phyloP scores from a whole-genome alignment of 331 rosid genomes.

The Dryas integrifolia region DNA sequence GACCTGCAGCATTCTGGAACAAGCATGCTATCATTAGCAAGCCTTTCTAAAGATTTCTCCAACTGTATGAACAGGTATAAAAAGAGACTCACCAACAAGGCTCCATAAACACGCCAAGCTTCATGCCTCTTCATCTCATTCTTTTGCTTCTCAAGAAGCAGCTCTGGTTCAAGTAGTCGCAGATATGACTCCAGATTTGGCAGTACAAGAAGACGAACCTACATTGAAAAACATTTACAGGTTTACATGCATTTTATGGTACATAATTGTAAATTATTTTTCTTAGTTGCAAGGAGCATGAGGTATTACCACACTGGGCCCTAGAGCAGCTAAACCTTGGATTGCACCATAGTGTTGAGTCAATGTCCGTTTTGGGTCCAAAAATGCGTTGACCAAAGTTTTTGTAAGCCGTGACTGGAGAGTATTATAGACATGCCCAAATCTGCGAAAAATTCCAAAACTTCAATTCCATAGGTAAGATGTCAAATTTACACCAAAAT shows the following conservation, averaged over 20 bases:
- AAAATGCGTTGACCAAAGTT: conserved; percentile 81
- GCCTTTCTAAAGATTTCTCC: neutral
- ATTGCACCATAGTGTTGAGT: conserved; percentile 96
- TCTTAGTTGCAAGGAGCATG: conserved; percentile 15
- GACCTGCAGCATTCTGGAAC: conserved; percentile 39
- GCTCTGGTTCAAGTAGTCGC: conserved; percentile 36
- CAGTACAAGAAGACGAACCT: conserved; percentile 38
- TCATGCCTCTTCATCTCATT: conserved; percentile 40
- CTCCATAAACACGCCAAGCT: conserved; percentile 44
- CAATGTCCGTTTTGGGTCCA: conserved; percentile 77
- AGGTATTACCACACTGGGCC: conserved; percentile 70
- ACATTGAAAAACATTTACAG: neutral
- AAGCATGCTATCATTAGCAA: neutral
- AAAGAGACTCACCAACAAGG: conserved; percentile 32
- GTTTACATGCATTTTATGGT: neutral
- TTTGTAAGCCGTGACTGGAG: conserved; percentile 84
- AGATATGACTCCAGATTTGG: conserved; percentile 38
- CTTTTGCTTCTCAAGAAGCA: conserved; percentile 35
- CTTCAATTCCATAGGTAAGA: conserved; percentile 2
- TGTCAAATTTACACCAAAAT: conserved; percentile 9
- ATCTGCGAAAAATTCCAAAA: conserved; percentile 44
- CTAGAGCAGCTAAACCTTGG: conserved; percentile 80
- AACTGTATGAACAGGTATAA: neutral
- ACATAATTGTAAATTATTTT: neutral
- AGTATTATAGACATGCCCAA: conserved; percentile 79